Evolutionary conservation across 73 alveolate species (phyloP), one percentile per base, ranked within the genome.

Genomic region (Breviolum minutum): DNA sequence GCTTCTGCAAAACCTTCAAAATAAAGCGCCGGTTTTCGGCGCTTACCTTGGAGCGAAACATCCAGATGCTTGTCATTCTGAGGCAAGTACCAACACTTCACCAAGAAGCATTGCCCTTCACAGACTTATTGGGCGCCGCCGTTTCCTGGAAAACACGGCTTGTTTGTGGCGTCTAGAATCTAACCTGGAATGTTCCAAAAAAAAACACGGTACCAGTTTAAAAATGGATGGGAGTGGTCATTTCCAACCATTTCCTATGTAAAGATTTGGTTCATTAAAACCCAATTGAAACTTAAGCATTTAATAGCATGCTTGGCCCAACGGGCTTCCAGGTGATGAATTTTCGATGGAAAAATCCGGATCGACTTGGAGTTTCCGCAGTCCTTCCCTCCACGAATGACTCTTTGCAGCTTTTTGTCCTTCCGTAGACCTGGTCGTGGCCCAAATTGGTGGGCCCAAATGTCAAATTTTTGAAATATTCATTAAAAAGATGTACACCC

Each of bases 1-100:
- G 97, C 80, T 92, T 92, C 80, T 92, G 97, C 97, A 92, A 64
- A 14, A 92, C 97, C 54, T 92, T 92, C 89, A 92, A 40, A 66
- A 92, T 92, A 80, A 92, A 92, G 54, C 82, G 85, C 82, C 97
- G 97, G 79, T 92, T 60, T 80, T 92, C 97, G 6, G 97, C 88
- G 61, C 97, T 92, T 80, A 92, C 97, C 97, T 92, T 29, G 64
- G 40, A n/a, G n/a, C n/a, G n/a, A n/a, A n/a, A n/a, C n/a, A n/a
- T n/a, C n/a, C n/a, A n/a, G n/a, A n/a, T n/a, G n/a, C n/a, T n/a
- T n/a, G n/a, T n/a, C n/a, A n/a, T n/a, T n/a, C n/a, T n/a, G n/a
- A n/a, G n/a, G n/a, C n/a, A n/a, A n/a, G n/a, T n/a, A n/a, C n/a
- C n/a, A n/a, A n/a, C n/a, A n/a, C n/a, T n/a, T n/a, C n/a, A n/a